Evolutionary conservation across 345 rosid species (phyloP).

Genomic region (Populus nigra): DNA sequence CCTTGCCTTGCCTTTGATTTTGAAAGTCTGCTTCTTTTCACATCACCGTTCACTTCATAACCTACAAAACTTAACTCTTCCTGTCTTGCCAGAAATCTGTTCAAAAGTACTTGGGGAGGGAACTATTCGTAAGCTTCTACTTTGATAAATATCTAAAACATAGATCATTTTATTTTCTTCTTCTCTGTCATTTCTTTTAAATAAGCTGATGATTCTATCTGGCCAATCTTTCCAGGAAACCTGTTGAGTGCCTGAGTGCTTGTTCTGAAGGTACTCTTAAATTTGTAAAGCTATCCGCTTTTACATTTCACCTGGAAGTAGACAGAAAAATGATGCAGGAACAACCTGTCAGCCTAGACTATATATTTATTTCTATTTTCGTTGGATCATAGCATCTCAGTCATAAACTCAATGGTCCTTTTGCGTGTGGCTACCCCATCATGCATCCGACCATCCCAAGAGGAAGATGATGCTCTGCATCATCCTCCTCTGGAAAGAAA

Average conservation of each 20-base stretch:
- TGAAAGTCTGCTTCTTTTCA: too few relatives aligned
- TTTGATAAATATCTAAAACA: neutral
- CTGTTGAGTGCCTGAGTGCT: neutral
- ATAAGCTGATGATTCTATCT: neutral
- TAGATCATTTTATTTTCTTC: neutral
- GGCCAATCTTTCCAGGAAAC: too few relatives aligned
- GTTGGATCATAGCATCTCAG: too few relatives aligned
- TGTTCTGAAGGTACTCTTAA: conserved; percentile 6
- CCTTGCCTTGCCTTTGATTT: neutral
- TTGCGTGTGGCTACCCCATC: too few relatives aligned
- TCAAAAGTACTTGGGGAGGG: conserved; percentile 4
- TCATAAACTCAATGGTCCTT: too few relatives aligned
- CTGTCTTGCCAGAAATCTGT: conserved; percentile 5
- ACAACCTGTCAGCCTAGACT: too few relatives aligned
- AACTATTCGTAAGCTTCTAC: neutral
- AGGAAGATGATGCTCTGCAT: too few relatives aligned
- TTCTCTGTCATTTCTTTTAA: neutral
- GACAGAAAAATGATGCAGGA: too few relatives aligned
- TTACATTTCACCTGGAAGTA: neutral
- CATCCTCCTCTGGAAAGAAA: too few relatives aligned
- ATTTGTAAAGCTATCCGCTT: neutral
- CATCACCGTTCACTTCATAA: too few relatives aligned
- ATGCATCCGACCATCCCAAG: too few relatives aligned
- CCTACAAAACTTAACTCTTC: neutral
- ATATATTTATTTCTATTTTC: too few relatives aligned